Evolutionary conservation across 108 stramenopile species (phyloP), one percentile per base, ranked within the genome.

Genomic region (Pseudonitzschia multistriata): DNA sequence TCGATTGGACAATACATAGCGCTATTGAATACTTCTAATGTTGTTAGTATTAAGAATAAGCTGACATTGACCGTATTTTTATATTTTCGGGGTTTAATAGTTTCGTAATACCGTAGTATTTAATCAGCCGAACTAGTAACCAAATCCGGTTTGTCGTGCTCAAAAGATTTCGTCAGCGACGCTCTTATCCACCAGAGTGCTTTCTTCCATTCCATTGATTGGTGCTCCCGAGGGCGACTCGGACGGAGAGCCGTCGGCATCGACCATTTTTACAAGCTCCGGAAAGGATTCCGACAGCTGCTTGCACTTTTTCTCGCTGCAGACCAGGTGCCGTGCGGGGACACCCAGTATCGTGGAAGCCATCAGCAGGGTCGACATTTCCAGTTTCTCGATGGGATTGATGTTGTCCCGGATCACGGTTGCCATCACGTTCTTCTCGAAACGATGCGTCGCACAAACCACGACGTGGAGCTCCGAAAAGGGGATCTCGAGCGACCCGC

Each of bases 371-470:
- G 79, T 79, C 22, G 96, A 91, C 65, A 70, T 53, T 80, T 94
- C 96, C 52, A 94, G 66, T 71, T 87, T 86, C 55, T 91, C 86
- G 52, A 96, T 94, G 0, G 95, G 95, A 68, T 96, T 93, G 55
- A 92, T 68, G 64, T 94, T 94, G 64, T 91, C 86, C 47, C 87
- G 33, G 67, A 96, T 79, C 40, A 96, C 71, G 14, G 93, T 91
- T 10, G 67, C 80, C 75, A 93, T 91, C 14, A 96, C 72, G 70
- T 78, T 76, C 39, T 87, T 79, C 60, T 91, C 91, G 66, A 96
- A 96, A 40, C 87, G 78, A 70, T 96, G 92, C 1, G 95, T 96
- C 13, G 84, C 67, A 28, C 86, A 88, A 36, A 96, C 70, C n/a
- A 96, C 60, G 5, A 94, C 88, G 60, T 96, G 96, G 53, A 96